Evolutionary conservation across 73 alveolate species (phyloP).

Genomic region (Paramecium primaurelia): DNA sequence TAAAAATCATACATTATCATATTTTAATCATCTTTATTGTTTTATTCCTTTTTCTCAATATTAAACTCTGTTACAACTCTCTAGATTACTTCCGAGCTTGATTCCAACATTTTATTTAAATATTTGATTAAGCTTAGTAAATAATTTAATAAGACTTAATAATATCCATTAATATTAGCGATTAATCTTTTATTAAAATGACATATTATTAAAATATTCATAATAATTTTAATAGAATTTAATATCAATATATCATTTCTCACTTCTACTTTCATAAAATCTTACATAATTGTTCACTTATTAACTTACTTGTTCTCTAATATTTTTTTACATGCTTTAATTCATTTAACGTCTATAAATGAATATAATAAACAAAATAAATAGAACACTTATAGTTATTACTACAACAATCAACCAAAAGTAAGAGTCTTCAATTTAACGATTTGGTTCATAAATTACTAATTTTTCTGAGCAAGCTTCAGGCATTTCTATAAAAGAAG

Average conservation of each 20-base stretch:
- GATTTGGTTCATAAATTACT: neutral
- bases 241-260: neutral
- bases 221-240: neutral
- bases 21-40: neutral
- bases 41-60: neutral
- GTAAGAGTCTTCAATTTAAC: neutral
- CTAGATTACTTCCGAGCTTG: neutral
- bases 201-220: neutral
- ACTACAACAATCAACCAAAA: neutral
- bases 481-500: conserved; percentile 60
- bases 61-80: neutral
- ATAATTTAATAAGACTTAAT: neutral
- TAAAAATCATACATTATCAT: neutral
- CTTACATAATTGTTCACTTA: neutral
- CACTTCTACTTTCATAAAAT: neutral
- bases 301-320: neutral
- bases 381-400: neutral
- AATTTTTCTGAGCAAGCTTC: neutral
- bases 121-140: neutral
- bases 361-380: neutral
- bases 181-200: neutral
- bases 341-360: neutral
- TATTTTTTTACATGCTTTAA: neutral
- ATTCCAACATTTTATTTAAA: neutral
- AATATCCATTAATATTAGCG: neutral